A percentile compares a stretch with the other conserved stretches of the same genome.
Conservation (phyloP, 441 rosid genomes). For the Melastoma candidum region DNA sequence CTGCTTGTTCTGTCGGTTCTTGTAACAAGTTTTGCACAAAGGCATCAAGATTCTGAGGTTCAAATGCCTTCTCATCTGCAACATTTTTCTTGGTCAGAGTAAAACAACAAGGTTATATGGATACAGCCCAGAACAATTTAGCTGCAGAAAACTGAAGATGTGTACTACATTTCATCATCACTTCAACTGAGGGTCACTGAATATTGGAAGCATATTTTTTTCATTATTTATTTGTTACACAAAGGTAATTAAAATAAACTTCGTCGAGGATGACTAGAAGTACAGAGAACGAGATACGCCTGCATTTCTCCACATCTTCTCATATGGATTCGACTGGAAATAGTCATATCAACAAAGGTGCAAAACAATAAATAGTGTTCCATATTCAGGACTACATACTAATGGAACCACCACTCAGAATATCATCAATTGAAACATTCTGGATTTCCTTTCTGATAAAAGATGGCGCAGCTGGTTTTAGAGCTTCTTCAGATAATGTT, state of each 20-base stretch:
- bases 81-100: conserved; percentile 27
- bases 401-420: conserved; percentile 76
- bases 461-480: conserved; percentile 61
- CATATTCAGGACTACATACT: conserved; percentile 63
- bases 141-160: too few relatives aligned
- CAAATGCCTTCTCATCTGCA: conserved; percentile 48
- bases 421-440: conserved; percentile 64
- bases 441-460: conserved; percentile 71
- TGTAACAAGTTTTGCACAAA: conserved; percentile 29
- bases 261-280: too few relatives aligned
- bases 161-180: too few relatives aligned
- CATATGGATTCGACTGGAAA: too few relatives aligned
- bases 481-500: conserved; percentile 59
- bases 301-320: too few relatives aligned
- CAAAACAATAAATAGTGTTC: conserved; percentile 28
- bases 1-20: conserved; percentile 26
- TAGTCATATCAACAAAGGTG: conserved; percentile 25
- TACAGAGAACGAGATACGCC: too few relatives aligned
- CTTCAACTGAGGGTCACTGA: too few relatives aligned
- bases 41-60: conserved; percentile 27
- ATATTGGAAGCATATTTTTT: too few relatives aligned
- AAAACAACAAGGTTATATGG: conserved; percentile 12
- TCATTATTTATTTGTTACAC: too few relatives aligned
- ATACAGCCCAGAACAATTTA: conserved; percentile 12
- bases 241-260: too few relatives aligned